phyloP scores from a whole-genome alignment of 148 eudicot species.

The Fagopyrum tataricum region DNA sequence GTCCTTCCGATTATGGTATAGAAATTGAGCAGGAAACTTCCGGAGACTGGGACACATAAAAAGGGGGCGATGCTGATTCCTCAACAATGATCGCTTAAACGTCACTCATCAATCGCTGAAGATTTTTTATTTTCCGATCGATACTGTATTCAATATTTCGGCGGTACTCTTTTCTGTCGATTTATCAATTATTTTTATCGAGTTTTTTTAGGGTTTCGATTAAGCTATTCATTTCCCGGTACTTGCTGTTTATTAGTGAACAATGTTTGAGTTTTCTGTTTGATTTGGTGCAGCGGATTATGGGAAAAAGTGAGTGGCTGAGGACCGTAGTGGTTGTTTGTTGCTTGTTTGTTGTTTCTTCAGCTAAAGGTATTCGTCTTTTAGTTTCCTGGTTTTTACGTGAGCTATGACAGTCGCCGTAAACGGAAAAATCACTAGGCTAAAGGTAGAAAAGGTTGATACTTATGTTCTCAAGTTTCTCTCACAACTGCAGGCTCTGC shows the following conservation, averaged over 20 bases:
- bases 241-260: neutral
- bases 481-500: conserved; percentile 19
- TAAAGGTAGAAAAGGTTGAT: neutral
- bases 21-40: conserved; percentile 5
- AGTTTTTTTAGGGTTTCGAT: neutral
- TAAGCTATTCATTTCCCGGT: neutral
- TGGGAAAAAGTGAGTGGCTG: conserved; percentile 35
- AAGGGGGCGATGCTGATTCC: neutral
- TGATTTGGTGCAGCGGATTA: conserved; percentile 21
- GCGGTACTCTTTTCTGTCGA: neutral
- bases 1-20: neutral
- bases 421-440: neutral
- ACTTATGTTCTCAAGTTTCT: neutral
- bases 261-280: neutral
- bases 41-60: conserved; percentile 1
- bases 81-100: neutral
- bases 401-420: neutral
- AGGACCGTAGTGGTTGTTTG: conserved; percentile 23
- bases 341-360: conserved; percentile 29
- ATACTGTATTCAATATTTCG: neutral
- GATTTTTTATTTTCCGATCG: neutral
- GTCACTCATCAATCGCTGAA: neutral
- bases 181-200: neutral
- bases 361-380: conserved; percentile 33
- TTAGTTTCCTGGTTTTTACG: neutral